Percentiles rank a stretch among this genome's conserved stretches.
Evolutionary conservation across 257 asterid genomes (phyloP).

Genomic region (Solanum appendiculatum): DNA sequence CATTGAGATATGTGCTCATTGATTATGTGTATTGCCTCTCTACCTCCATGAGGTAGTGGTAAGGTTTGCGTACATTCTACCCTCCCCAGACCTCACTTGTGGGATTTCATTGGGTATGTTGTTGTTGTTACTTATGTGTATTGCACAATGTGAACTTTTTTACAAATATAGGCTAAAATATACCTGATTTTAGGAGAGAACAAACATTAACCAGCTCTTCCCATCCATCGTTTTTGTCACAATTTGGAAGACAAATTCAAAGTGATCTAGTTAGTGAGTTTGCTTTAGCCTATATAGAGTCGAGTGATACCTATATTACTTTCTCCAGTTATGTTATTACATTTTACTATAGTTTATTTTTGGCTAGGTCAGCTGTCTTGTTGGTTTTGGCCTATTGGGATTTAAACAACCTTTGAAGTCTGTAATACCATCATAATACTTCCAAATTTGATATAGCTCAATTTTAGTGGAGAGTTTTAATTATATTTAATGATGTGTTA

Average conservation of each 20-base stretch:
- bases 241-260: neutral
- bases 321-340: neutral
- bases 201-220: neutral
- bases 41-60: neutral
- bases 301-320: neutral
- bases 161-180: neutral
- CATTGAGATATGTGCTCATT: neutral
- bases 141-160: neutral
- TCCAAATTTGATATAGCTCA: neutral
- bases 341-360: neutral
- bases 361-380: neutral
- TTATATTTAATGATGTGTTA: neutral
- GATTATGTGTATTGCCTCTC: neutral
- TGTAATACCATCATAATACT: neutral
- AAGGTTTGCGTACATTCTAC: neutral
- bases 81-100: neutral
- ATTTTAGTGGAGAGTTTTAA: neutral
- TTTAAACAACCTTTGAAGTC: neutral
- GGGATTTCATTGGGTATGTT: neutral
- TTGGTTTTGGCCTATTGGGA: neutral
- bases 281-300: neutral
- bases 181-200: neutral
- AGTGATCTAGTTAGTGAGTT: neutral
- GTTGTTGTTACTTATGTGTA: neutral
- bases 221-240: neutral